Conservation (phyloP, 2,329 filamentous ascomycete genomes). For the Aureobasidium sp. region DNA sequence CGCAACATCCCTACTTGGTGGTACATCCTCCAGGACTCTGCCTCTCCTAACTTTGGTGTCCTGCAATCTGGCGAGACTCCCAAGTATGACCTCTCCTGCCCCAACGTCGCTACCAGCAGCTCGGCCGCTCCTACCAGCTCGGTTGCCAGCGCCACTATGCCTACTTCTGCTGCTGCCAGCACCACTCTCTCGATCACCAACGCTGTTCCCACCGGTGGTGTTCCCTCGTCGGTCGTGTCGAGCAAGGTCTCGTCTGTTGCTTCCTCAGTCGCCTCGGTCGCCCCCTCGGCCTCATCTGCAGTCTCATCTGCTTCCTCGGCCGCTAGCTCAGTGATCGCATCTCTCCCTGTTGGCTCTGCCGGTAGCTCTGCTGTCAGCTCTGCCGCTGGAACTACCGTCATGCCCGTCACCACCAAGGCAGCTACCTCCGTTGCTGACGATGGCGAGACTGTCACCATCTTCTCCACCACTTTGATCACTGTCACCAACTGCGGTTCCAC, state of each 20-base stretch:
- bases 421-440: constrained; percentile 10
- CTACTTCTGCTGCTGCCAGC: constrained; percentile 7
- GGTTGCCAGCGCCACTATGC: constrained; percentile 15
- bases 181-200: constrained; percentile 6
- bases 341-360: constrained; percentile 6
- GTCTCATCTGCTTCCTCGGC: constrained; percentile 14
- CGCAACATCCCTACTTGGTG: constrained; percentile 58
- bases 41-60: constrained; percentile 63
- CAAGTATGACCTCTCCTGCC: constrained; percentile 57
- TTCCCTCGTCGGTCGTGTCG: background rate
- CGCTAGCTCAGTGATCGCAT: background rate
- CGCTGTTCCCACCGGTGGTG: constrained; percentile 11
- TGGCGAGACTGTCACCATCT: constrained; percentile 16
- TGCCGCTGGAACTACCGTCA: background rate
- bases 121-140: constrained; percentile 15
- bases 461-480: constrained; percentile 20
- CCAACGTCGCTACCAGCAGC: constrained; percentile 16
- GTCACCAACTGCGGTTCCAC: constrained; percentile 18
- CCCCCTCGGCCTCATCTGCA: constrained; percentile 19
- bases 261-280: constrained; percentile 15
- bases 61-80: constrained; percentile 50
- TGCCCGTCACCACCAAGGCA: constrained; percentile 7
- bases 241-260: background rate
- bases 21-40: constrained; percentile 64
- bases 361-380: background rate